phyloP scores from a whole-genome alignment of 495 filamentous ascomycete genomes.

The Tetracladium marchalianum region DNA sequence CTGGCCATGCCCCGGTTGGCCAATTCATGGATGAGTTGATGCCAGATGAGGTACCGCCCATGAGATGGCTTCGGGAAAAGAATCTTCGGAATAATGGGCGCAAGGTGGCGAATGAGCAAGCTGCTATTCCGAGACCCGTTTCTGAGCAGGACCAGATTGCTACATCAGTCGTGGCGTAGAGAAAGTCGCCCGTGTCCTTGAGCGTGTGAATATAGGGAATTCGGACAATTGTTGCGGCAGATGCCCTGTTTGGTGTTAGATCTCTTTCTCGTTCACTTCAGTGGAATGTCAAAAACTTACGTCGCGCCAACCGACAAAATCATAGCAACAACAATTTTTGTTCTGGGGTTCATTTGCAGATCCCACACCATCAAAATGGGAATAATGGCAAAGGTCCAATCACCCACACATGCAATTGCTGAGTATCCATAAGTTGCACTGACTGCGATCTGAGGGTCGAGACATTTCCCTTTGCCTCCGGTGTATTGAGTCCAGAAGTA shows the following conservation, averaged over 20 bases:
- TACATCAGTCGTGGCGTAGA: conserved; percentile 28
- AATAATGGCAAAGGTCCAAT: conserved; percentile 23
- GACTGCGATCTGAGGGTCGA: conserved; percentile 7
- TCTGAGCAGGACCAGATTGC: conserved; percentile 31
- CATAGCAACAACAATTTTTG: conserved; percentile 20
- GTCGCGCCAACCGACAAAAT: conserved; percentile 22
- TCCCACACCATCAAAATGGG: conserved; percentile 23
- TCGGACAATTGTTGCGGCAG: conserved; percentile 30
- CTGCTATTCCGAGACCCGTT: conserved; percentile 26
- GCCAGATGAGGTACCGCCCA: conserved; percentile 2
- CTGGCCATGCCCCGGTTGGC: conserved; percentile 1
- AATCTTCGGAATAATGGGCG: conserved; percentile 26
- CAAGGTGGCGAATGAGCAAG: conserved; percentile 29
- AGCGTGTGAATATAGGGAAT: conserved; percentile 27
- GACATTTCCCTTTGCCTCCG: conserved; percentile 9
- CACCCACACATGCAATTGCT: conserved; percentile 14
- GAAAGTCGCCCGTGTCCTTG: conserved; percentile 16
- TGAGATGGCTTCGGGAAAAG: conserved; percentile 6
- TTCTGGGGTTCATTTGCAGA: conserved; percentile 16
- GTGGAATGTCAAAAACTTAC: conserved; percentile 27
- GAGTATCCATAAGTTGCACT: conserved; percentile 18
- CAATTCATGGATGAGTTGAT: background rate
- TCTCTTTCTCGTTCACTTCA: conserved; percentile 29
- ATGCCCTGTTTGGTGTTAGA: conserved; percentile 21
- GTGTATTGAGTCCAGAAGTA: conserved; percentile 24